Percentiles rank a stretch among this genome's conserved stretches.
Conservation (phyloP, 2,329 filamentous ascomycete genomes). For the Thelonectria blattea region DNA sequence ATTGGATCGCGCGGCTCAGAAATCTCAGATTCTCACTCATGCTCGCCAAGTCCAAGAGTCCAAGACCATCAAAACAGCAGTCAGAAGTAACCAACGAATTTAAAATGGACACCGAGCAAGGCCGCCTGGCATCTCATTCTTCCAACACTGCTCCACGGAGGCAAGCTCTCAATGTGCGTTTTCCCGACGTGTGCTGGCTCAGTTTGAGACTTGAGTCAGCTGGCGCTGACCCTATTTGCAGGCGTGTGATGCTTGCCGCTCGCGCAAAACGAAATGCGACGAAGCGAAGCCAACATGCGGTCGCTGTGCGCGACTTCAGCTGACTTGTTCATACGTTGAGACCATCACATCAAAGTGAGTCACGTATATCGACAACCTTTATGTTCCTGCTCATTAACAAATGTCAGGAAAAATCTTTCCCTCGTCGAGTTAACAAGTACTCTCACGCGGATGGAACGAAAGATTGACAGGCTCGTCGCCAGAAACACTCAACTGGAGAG, state of each 20-base stretch:
- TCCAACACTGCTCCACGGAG: slow-evolving; percentile 2
- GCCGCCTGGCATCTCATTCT: neutral
- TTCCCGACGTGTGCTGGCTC: neutral
- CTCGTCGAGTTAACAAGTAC: slow-evolving; percentile 14
- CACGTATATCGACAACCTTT: neutral
- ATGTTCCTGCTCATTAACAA: neutral
- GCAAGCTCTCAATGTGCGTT: slow-evolving; percentile 16
- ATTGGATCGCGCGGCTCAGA: too few relatives aligned
- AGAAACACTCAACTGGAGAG: neutral
- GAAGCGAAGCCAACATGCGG: slow-evolving; percentile 23
- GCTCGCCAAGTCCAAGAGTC: slow-evolving; percentile 35
- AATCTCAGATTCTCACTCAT: too few relatives aligned
- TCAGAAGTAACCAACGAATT: neutral
- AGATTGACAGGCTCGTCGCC: slow-evolving; percentile 13
- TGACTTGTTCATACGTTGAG: slow-evolving; percentile 25
- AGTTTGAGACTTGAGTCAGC: too few relatives aligned
- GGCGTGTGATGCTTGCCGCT: slow-evolving; percentile 27
- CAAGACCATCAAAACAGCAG: neutral
- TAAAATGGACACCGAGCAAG: slow-evolving; percentile 2
- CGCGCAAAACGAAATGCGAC: slow-evolving; percentile 28
- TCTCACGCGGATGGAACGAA: slow-evolving; percentile 22
- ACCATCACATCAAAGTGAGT: slow-evolving; percentile 19
- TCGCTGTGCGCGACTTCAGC: slow-evolving; percentile 15
- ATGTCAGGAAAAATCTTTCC: slow-evolving; percentile 14
- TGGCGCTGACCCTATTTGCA: neutral